Base-by-base conservation (phyloP, 2,329 filamentous ascomycete species). In the Stagonosporopsis cucurbitacearum region DNA sequence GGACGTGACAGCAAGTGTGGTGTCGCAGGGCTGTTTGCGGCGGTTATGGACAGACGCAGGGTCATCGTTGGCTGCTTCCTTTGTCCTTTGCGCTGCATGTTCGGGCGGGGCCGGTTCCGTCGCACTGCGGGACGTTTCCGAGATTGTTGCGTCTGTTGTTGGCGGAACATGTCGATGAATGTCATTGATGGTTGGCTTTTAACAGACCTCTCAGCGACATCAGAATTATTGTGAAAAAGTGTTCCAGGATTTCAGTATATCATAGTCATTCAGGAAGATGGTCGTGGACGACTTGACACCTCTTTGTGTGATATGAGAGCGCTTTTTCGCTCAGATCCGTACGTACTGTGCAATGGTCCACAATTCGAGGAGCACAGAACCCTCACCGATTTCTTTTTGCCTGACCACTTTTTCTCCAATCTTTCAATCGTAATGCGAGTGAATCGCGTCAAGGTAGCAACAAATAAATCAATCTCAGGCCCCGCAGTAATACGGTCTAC, bases 21-120 rank as follows among this genome's bases (percentile, higher is more conserved):
- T 35, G 42, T 28, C 23, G 11, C 19, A 36, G 37, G 23, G 30
- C 48, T 28, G 47, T 43, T 56, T 51, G 47, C 53, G 37, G 53
- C 25, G 22, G 30, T 28, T 8, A 42, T 12, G 47, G 47, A 55
- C 36, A 42, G 33, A 22, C n/a, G 35, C n/a, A 15, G 20, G 28
- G 8, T 17, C 17, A 39, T 35, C 22, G 47, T 46, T 50, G 52
- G 46, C 23, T 41, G 41, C 30, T 32, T 47, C 19, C 47, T 43
- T 56, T 51, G 46, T 55, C 52, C 35, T 46, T 45, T 28, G 32
- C 33, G 43, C 17, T 22, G 25, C n/a, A 3, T 13, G 23, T 17
- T 26, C n/a, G 40, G n/a, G 8, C 25, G 40, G 25, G 7, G 17
- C 39, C 39, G 32, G 13, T 45, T 42, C 49, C 49, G 49, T 26